phyloP scores from a whole-genome alignment of 495 filamentous ascomycete species.

The Peziza echinospora region DNA sequence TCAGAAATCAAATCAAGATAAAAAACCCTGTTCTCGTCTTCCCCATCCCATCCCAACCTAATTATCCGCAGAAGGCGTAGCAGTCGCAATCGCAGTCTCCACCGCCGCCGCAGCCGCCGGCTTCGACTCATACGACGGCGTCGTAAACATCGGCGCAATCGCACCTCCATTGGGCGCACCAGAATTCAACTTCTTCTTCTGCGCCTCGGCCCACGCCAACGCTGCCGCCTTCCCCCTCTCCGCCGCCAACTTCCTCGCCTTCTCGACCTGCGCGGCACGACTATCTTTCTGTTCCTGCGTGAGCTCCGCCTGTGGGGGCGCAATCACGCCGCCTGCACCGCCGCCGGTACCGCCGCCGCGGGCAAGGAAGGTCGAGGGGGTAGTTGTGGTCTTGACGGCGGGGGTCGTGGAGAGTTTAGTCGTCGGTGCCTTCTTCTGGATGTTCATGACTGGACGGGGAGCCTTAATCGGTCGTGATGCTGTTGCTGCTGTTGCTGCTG shows the following conservation, averaged over 20 bases:
- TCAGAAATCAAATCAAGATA: too few relatives aligned
- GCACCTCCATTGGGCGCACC: too few relatives aligned
- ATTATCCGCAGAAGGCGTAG: too few relatives aligned
- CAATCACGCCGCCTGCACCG: not conserved
- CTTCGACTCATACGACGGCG: too few relatives aligned
- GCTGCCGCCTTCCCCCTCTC: conserved; percentile 12
- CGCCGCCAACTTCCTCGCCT: conserved; percentile 8
- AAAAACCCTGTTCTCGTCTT: too few relatives aligned
- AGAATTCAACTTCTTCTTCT: conserved; percentile 9
- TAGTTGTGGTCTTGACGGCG: not conserved
- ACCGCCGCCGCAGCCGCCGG: too few relatives aligned
- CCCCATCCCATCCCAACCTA: too few relatives aligned
- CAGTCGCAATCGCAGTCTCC: too few relatives aligned
- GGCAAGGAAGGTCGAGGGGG: too few relatives aligned
- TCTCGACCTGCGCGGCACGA: not conserved
- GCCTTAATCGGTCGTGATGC: not conserved
- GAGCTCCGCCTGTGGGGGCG: not conserved
- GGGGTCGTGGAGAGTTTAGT: not conserved
- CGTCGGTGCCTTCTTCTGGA: not conserved
- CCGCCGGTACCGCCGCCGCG: not conserved
- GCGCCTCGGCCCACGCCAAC: conserved; percentile 10
- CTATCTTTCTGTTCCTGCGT: not conserved
- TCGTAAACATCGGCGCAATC: too few relatives aligned
- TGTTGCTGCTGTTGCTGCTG: not conserved
- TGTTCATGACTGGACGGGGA: not conserved